Evolutionary conservation across 257 asterid species (phyloP).

Genomic region (Solanum chmielewskii): DNA sequence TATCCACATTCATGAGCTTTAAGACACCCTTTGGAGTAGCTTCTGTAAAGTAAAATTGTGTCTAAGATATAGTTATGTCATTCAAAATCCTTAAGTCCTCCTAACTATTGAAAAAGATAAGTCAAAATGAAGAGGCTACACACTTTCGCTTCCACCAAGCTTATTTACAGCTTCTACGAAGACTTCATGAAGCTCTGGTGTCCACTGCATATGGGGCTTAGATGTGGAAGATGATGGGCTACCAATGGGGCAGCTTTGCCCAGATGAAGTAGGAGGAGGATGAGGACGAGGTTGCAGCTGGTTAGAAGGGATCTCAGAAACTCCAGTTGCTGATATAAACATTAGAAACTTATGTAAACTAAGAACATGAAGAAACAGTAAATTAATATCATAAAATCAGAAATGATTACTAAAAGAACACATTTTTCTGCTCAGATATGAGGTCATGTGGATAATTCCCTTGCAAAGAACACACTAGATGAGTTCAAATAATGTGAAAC

Average conservation of each 20-base stretch:
- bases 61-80: neutral
- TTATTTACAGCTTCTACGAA: conserved; percentile 68
- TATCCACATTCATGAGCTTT: conserved; percentile 69
- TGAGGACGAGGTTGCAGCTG: conserved; percentile 19
- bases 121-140: conserved; percentile 7
- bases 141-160: conserved; percentile 84
- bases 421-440: neutral
- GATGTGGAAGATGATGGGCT: conserved; percentile 36
- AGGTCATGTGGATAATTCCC: neutral
- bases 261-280: conserved; percentile 10
- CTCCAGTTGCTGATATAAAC: conserved; percentile 32
- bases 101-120: neutral
- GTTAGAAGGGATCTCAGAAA: conserved; percentile 12
- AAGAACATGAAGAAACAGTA: neutral
- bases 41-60: neutral
- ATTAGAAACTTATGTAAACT: neutral
- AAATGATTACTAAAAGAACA: neutral
- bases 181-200: conserved; percentile 82
- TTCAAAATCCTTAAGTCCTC: neutral
- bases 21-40: conserved; percentile 83
- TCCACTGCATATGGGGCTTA: conserved; percentile 90
- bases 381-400: neutral
- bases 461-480: neutral
- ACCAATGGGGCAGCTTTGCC: conserved; percentile 21
- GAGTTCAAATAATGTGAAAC: neutral